Conservation (phyloP, 768 basidiomycete genomes). For the Russula sp. region DNA sequence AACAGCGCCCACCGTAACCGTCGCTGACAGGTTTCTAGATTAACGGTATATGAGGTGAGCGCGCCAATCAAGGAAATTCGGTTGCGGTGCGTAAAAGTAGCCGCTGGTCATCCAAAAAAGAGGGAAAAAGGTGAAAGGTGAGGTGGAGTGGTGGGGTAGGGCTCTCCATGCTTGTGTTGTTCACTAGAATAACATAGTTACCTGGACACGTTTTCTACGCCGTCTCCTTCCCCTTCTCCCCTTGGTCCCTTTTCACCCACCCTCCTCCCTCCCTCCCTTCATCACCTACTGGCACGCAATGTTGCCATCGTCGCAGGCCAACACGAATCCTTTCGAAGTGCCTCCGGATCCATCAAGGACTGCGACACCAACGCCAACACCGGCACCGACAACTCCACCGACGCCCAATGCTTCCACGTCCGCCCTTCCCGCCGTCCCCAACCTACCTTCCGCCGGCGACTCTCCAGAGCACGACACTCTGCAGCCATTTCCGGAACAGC, state of each 20-base stretch:
- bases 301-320: constrained; percentile 7
- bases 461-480: not conserved
- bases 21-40: not conserved
- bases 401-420: constrained; percentile 1
- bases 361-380: constrained; percentile 12
- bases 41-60: not conserved
- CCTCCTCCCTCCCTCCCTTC: not conserved
- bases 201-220: not conserved
- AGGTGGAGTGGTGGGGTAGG: not conserved
- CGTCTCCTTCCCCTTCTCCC: not conserved
- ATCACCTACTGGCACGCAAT: constrained; percentile 1
- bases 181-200: not conserved
- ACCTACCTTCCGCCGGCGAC: constrained; percentile 2
- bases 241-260: not conserved
- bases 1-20: not conserved
- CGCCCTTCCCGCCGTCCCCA: not conserved
- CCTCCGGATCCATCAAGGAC: constrained; percentile 11
- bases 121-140: not conserved
- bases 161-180: not conserved
- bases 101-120: not conserved
- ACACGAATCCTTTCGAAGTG: constrained; percentile 18
- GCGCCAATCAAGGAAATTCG: not conserved
- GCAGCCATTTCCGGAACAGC: not conserved
- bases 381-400: constrained; percentile 6
- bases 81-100: not conserved